Percentiles rank a stretch among this genome's conserved stretches.
phyloP scores from a whole-genome alignment of 495 filamentous ascomycete species.

The Aspergillus asperescens region DNA sequence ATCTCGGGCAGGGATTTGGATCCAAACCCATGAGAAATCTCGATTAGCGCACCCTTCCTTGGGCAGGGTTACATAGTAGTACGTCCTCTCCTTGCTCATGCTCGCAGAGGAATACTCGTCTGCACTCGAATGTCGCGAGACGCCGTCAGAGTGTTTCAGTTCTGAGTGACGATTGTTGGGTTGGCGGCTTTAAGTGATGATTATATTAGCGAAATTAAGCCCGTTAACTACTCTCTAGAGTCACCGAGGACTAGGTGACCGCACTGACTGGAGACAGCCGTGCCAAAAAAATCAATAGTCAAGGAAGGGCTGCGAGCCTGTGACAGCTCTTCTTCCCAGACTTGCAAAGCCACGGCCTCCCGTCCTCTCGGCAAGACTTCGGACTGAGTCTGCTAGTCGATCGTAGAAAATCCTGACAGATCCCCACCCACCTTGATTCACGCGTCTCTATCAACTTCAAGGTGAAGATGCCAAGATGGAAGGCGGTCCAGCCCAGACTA shows the following conservation, averaged over 20 bases:
- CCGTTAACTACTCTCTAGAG: too few relatives aligned
- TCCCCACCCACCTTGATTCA: background rate
- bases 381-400: too few relatives aligned
- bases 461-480: background rate
- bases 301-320: constrained; percentile 2
- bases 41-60: constrained; percentile 10
- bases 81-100: too few relatives aligned
- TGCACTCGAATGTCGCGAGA: too few relatives aligned
- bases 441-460: background rate
- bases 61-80: too few relatives aligned
- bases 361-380: background rate
- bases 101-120: too few relatives aligned
- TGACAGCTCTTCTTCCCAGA: constrained; percentile 13
- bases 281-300: constrained; percentile 15
- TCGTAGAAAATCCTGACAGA: constrained; percentile 12
- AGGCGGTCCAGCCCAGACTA: background rate
- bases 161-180: too few relatives aligned
- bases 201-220: too few relatives aligned
- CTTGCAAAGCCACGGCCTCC: background rate
- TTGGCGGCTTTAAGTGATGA: too few relatives aligned
- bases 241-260: background rate
- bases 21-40: too few relatives aligned
- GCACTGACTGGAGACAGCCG: background rate
- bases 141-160: too few relatives aligned
- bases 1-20: too few relatives aligned